Evolutionary conservation across 345 rosid species (phyloP), one percentile per base, ranked within the genome.

Genomic region (Sapria himalayana): DNA sequence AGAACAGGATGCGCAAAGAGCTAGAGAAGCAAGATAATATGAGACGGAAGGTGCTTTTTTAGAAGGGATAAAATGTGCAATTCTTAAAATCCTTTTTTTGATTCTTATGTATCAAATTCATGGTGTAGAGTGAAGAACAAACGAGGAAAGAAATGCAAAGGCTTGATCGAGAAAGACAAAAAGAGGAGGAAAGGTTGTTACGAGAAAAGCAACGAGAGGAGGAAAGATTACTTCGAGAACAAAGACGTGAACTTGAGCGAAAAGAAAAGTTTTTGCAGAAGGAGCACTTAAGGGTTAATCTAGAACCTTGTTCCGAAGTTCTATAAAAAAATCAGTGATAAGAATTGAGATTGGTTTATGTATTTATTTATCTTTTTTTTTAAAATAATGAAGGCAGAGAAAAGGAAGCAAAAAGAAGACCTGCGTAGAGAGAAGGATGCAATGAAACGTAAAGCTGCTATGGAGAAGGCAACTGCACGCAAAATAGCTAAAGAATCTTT

Each of bases 401-500:
- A 72, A 56, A 59, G 39, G 65, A 77, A 68, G 59, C 92, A 71
- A 55, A 91, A 70, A 50, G 99, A 91, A 45, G 99, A 91, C 56
- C 72, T 64, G 39, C 86, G 85, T 23, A 74, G 66, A 38, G 99
- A 84, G 70, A 84, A 49, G 68, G 96, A 84, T 41, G 94, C 67
- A 41, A 70, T 67, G 61, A 80, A 66, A 57, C 93, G 76, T 39
- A 81, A 72, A 60, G 55, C 77, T 66, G 99, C 99, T 20, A 51
- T 76, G 58, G 96, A 91, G 76, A 91, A 69, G 64, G 99, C 99
- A 41, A 76, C 94, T 61, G 96, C 99, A 27, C 86, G 96, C 41
- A 80, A 64, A 59, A 73, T 84, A 63, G 99, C 99, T 40, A 91
- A 78, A 55, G 99, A 91, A 52, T 73, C 99, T 37, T 73, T 80